phyloP scores from a whole-genome alignment of 2,329 filamentous ascomycete genomes.

The Domatiomyces globalis region DNA sequence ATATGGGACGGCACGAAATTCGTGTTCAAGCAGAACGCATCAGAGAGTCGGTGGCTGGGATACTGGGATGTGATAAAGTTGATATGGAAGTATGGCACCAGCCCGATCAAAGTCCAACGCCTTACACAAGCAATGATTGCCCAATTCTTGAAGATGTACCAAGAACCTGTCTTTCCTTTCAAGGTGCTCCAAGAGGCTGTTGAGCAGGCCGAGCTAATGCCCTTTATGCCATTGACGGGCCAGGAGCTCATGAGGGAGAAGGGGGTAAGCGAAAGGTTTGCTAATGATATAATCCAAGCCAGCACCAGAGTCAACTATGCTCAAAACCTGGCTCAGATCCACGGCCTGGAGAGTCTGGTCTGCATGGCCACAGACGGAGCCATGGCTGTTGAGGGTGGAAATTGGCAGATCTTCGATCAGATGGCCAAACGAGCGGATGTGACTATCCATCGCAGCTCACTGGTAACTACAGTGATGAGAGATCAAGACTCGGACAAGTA shows the following conservation, averaged over 20 bases:
- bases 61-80: constrained; percentile 75
- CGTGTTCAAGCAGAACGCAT: constrained; percentile 49
- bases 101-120: constrained; percentile 58
- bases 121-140: constrained; percentile 58
- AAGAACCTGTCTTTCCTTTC: constrained; percentile 73
- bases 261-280: constrained; percentile 52
- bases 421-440: constrained; percentile 58
- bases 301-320: constrained; percentile 90
- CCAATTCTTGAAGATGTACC: constrained; percentile 67
- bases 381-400: constrained; percentile 65
- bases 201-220: constrained; percentile 51
- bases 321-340: constrained; percentile 71
- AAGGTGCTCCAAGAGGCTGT: constrained; percentile 55
- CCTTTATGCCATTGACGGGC: constrained; percentile 57
- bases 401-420: constrained; percentile 83
- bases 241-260: constrained; percentile 56
- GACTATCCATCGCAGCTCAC: constrained; percentile 49
- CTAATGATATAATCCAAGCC: constrained; percentile 73
- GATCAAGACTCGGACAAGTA: constrained; percentile 30
- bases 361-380: constrained; percentile 82
- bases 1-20: constrained; percentile 75
- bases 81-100: constrained; percentile 70
- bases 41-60: constrained; percentile 21
- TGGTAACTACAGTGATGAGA: constrained; percentile 47
- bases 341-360: constrained; percentile 81